Evolutionary conservation across 768 basidiomycete genomes (phyloP), one percentile per base, ranked within the genome.

Genomic region (Suillus brevipes): DNA sequence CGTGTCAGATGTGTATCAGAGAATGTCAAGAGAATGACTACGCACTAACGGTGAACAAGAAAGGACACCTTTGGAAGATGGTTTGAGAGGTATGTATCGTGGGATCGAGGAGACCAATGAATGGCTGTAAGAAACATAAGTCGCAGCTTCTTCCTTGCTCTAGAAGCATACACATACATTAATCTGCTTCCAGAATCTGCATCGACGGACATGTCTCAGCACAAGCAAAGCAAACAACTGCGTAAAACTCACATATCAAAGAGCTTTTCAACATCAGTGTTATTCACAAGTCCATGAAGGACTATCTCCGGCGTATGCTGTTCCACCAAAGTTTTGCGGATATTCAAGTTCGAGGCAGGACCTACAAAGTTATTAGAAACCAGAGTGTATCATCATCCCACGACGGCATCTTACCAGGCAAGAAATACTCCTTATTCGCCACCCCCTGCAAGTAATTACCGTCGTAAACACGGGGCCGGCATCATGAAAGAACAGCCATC

Each of bases 21-120:
- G 55, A 25, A 47, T 34, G 28, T 2, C 1, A 9, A 61, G 34
- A 20, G 12, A 2, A 20, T 13, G 45, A 7, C 57, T 62, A 87
- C 86, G 80, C 64, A 90, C 90, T 83, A 65, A 94, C 92, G 55
- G 94, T 96, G 75, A 95, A 94, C 40, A 97, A 80, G 80, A 95
- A 97, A 0, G 95, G 94, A 70, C 91, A 93, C 61, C 95, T 83
- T 23, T 90, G 85, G 69, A 92, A 94, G 12, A 90, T 92, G 4
- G 86, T 84, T 7, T 87, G 85, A 12, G 92, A 87, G 0, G 90
- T 94, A 72, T 96, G 95, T 18, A 96, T 79, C 7, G 86, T 87
- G 12, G 88, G 89, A 74, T 95, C 94, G 13, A 97, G 81, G 28
- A 95, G 77, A 3, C 90, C 90, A 20, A 95, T 83, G 68, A 87